Conservation (phyloP, 768 basidiomycete genomes). For the Paxillus ammoniavirescens region DNA sequence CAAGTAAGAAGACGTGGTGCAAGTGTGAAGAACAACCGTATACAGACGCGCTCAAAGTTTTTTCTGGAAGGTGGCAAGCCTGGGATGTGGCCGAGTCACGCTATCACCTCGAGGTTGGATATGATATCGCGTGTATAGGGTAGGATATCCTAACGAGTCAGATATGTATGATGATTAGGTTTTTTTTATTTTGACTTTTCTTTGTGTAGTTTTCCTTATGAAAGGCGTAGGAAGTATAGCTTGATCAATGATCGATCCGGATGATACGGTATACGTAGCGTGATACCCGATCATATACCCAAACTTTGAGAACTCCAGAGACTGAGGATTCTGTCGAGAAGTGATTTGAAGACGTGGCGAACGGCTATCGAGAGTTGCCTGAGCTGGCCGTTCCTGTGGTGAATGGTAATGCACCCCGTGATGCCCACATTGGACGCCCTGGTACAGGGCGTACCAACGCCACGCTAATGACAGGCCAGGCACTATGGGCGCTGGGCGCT, state of each 20-base stretch:
- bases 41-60: not conserved
- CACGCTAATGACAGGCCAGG: not conserved
- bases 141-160: too few relatives aligned
- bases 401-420: not conserved
- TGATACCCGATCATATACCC: not conserved
- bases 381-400: not conserved
- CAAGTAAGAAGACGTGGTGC: not conserved
- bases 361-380: conserved; percentile 2
- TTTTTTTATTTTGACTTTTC: too few relatives aligned
- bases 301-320: not conserved
- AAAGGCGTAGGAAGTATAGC: not conserved
- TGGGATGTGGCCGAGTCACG: not conserved
- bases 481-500: conserved; percentile 5
- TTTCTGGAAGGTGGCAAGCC: not conserved
- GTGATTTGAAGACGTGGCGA: not conserved
- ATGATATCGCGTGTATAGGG: too few relatives aligned
- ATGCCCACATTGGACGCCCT: not conserved
- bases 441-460: not conserved
- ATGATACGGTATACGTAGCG: not conserved
- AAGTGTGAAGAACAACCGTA: too few relatives aligned
- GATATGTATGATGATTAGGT: too few relatives aligned
- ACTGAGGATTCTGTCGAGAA: not conserved
- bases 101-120: not conserved
- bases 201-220: not conserved
- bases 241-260: not conserved